Evolutionary conservation across 306 rosid genomes (phyloP).

Genomic region (Dryas drummondii): DNA sequence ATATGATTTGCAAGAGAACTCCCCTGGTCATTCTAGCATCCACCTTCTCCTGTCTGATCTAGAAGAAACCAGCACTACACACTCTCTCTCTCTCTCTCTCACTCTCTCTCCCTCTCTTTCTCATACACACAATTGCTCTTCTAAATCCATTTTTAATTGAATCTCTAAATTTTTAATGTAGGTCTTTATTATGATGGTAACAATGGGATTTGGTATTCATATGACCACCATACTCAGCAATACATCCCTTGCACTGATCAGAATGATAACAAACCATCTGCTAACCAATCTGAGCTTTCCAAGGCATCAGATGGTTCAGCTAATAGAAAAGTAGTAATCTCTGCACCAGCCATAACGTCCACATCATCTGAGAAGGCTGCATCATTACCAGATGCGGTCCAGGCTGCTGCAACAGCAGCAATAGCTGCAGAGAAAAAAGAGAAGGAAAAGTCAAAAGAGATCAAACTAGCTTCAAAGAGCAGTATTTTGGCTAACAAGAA

Average conservation of each 20-base stretch:
- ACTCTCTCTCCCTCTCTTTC: no score
- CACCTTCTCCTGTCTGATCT: no score
- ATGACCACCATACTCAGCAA: slow-evolving; percentile 76
- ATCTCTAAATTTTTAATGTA: slow-evolving; percentile 32
- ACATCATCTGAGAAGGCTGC: slow-evolving; percentile 64
- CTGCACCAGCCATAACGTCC: slow-evolving; percentile 87
- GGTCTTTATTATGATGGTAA: slow-evolving; percentile 95
- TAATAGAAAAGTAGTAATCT: slow-evolving; percentile 73
- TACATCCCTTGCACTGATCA: slow-evolving; percentile 86
- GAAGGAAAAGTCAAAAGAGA: slow-evolving; percentile 84
- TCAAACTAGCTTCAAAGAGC: slow-evolving; percentile 91
- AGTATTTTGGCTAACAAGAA: slow-evolving; percentile 93
- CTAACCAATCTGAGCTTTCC: slow-evolving; percentile 54
- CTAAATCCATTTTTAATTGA: background rate
- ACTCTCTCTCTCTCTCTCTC: no score
- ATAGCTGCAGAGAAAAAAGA: slow-evolving; percentile 96
- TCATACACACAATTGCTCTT: background rate
- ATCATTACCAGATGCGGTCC: slow-evolving; percentile 89
- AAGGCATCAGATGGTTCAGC: slow-evolving; percentile 62
- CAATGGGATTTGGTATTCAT: slow-evolving; percentile 84
- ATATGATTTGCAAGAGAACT: no score
- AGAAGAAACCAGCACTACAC: no score
- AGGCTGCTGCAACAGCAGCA: slow-evolving; percentile 93
- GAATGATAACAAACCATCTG: slow-evolving; percentile 55
- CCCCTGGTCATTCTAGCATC: no score